Conservation (phyloP, 768 basidiomycete species). For the Suillus alpinus region DNA sequence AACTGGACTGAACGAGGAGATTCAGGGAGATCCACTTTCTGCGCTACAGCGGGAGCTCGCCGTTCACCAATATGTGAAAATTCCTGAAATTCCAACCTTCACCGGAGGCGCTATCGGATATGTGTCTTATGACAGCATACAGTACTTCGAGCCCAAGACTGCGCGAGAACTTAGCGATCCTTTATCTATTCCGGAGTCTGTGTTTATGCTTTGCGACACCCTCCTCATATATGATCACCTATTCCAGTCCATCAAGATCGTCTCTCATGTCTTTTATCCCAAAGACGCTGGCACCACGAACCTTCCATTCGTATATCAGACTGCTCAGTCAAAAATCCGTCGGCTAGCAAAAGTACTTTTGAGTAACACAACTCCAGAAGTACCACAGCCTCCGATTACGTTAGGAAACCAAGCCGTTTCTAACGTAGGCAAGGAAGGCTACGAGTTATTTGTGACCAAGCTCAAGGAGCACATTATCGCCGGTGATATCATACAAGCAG, state of each 20-base stretch:
- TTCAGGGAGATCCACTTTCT: constrained; percentile 82
- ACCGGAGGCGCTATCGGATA: constrained; percentile 98
- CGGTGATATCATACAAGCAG: constrained; percentile 98
- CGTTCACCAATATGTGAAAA: constrained; percentile 84
- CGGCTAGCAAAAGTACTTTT: constrained; percentile 73
- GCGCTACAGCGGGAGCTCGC: constrained; percentile 83
- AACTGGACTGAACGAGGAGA: constrained; percentile 81
- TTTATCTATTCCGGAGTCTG: constrained; percentile 87
- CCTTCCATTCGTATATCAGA: constrained; percentile 83
- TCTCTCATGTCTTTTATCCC: constrained; percentile 92
- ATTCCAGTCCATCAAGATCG: constrained; percentile 90
- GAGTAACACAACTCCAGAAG: constrained; percentile 53
- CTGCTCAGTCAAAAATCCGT: constrained; percentile 79
- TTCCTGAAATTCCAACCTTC: constrained; percentile 91
- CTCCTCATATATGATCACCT: constrained; percentile 97
- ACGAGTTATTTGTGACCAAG: constrained; percentile 85
- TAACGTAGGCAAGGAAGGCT: constrained; percentile 92
- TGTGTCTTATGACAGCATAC: constrained; percentile 94
- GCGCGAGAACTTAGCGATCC: constrained; percentile 71
- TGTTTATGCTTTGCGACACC: constrained; percentile 96
- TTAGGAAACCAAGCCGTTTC: constrained; percentile 71
- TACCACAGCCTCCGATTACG: constrained; percentile 59
- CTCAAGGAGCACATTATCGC: constrained; percentile 93
- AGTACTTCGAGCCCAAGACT: constrained; percentile 95
- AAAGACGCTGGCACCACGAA: constrained; percentile 62